phyloP scores from a whole-genome alignment of 2,329 filamentous ascomycete species.

The Diaporthe vexans region DNA sequence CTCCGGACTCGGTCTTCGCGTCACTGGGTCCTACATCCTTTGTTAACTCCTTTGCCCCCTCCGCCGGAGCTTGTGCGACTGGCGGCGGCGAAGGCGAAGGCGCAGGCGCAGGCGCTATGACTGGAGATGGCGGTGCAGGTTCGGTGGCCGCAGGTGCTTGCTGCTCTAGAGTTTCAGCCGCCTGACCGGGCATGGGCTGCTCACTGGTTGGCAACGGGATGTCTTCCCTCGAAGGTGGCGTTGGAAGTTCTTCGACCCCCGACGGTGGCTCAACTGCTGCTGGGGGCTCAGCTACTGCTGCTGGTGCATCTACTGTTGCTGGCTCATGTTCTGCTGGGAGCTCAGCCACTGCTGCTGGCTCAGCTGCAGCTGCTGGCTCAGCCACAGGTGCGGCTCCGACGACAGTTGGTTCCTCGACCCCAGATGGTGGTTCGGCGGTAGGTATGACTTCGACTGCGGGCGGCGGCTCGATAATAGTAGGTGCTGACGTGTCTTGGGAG shows the following conservation, averaged over 20 bases:
- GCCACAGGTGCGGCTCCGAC: not conserved
- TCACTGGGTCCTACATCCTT: not conserved
- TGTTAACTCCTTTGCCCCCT: constrained; percentile 17
- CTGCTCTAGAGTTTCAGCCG: not conserved
- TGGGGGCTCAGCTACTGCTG: not conserved
- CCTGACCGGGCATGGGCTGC: constrained; percentile 37
- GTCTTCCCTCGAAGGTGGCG: constrained; percentile 16
- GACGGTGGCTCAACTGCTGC: constrained; percentile 10
- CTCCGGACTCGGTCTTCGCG: not conserved
- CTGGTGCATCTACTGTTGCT: not conserved
- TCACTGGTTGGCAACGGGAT: constrained; percentile 37
- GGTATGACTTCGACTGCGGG: not conserved
- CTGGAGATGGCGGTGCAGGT: not conserved
- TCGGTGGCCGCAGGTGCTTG: constrained; percentile 8
- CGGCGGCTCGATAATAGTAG: constrained; percentile 11
- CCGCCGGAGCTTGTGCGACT: constrained; percentile 14
- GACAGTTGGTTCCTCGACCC: not conserved
- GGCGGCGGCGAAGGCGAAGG: not conserved
- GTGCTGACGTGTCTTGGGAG: constrained; percentile 1
- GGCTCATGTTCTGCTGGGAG: too few relatives aligned
- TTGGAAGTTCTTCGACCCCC: not conserved
- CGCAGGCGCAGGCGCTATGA: not conserved
- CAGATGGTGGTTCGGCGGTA: not conserved
- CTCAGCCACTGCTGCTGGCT: not conserved
- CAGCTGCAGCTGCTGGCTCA: constrained; percentile 5